phyloP scores from a whole-genome alignment of 306 rosid species.

The Rosa multiflora region DNA sequence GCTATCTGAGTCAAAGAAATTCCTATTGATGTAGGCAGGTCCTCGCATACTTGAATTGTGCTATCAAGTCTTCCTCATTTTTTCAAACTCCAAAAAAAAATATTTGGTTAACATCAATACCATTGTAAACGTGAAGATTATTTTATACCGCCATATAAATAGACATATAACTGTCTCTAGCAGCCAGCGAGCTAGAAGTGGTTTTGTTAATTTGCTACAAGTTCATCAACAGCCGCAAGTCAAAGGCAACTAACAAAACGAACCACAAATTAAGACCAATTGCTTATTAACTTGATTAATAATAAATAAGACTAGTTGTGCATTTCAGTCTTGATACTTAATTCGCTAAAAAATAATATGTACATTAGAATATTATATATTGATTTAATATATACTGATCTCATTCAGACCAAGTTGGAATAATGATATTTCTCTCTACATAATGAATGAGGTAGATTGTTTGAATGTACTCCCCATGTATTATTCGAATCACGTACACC shows the following conservation, averaged over 20 bases:
- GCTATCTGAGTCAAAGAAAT: neutral
- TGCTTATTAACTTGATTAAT: neutral
- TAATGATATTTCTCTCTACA: too few relatives aligned
- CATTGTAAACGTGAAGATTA: slow-evolving; percentile 15
- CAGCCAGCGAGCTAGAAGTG: neutral
- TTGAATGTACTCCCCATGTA: too few relatives aligned
- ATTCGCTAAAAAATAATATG: too few relatives aligned
- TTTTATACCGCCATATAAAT: neutral
- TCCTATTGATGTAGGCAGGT: neutral
- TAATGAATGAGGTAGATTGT: too few relatives aligned
- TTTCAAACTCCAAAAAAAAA: neutral
- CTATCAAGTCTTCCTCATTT: neutral
- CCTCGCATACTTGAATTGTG: neutral
- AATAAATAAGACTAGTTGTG: neutral
- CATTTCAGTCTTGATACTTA: neutral
- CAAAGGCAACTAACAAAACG: slow-evolving; percentile 6
- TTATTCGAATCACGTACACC: too few relatives aligned
- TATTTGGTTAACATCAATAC: neutral
- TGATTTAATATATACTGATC: too few relatives aligned
- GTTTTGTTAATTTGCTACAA: neutral
- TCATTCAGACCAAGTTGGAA: too few relatives aligned
- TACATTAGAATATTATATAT: too few relatives aligned
- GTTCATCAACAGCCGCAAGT: neutral
- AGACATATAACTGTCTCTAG: neutral
- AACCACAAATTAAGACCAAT: neutral